Percentiles rank a stretch among this genome's conserved stretches.
Conservation (phyloP, 257 asterid species). For the Eustoma russellianum region DNA sequence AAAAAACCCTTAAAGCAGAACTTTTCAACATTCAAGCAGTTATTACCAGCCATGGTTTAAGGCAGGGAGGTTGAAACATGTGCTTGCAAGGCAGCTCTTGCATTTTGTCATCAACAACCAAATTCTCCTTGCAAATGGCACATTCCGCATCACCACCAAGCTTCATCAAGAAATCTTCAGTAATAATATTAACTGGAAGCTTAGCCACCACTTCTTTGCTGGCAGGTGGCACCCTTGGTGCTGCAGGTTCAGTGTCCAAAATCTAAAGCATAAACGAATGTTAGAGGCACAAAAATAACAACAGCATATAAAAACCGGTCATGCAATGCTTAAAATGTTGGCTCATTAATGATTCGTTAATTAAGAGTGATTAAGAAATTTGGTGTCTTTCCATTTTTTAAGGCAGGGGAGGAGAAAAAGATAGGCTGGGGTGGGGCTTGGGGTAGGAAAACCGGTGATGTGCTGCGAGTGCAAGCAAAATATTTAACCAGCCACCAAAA, state of each 20-base stretch:
- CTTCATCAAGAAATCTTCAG: conserved; percentile 49
- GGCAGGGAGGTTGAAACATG: conserved; percentile 94
- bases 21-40: neutral
- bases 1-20: too few species aligned
- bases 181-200: conserved; percentile 64
- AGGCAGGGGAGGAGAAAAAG: too few species aligned
- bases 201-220: conserved; percentile 91
- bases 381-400: too few species aligned
- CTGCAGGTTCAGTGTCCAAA: conserved; percentile 47
- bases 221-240: conserved; percentile 89
- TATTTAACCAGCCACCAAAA: too few species aligned
- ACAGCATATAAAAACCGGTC: neutral
- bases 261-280: conserved; percentile 29
- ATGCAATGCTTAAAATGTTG: too few species aligned
- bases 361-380: too few species aligned
- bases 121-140: conserved; percentile 81
- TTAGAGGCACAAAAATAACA: neutral
- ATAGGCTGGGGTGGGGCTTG: too few species aligned
- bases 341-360: too few species aligned
- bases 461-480: too few species aligned
- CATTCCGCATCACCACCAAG: conserved; percentile 74
- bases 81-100: conserved; percentile 94
- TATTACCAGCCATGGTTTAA: conserved; percentile 96
- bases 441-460: too few species aligned
- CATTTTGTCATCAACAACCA: conserved; percentile 66